phyloP scores from a whole-genome alignment of 2,329 filamentous ascomycete species.

The Zymoseptoria ardabiliae region DNA sequence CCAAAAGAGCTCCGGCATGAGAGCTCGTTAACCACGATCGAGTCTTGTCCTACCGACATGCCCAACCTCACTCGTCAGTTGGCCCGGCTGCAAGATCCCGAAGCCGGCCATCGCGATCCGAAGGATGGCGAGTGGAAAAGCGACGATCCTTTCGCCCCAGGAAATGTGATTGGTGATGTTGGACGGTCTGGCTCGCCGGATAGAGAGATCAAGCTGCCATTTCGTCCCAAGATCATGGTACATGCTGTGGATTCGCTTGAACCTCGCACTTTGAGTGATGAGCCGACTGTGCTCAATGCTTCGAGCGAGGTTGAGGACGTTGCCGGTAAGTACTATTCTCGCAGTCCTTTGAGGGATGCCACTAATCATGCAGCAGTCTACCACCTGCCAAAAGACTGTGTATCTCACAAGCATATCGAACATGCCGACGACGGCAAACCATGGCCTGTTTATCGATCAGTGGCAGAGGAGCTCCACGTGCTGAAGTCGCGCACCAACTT shows the following conservation, averaged over 20 bases:
- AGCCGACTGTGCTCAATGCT: background rate
- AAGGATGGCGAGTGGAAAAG: slow-evolving; percentile 10
- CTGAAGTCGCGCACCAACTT: background rate
- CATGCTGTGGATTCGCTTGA: slow-evolving; percentile 4
- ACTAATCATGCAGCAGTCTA: background rate
- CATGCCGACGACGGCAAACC: background rate
- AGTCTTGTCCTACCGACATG: slow-evolving; percentile 11
- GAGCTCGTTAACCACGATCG: slow-evolving; percentile 3
- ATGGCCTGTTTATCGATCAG: background rate
- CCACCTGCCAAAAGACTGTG: background rate
- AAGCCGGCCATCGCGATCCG: slow-evolving; percentile 8
- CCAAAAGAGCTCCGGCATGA: background rate
- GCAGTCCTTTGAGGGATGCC: background rate
- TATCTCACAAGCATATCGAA: background rate
- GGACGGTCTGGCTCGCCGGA: slow-evolving; percentile 1
- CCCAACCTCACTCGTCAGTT: slow-evolving; percentile 12
- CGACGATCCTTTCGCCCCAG: slow-evolving; percentile 18
- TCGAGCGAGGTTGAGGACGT: background rate
- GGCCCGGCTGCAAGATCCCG: slow-evolving; percentile 4
- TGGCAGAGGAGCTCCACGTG: background rate
- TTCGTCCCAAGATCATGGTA: slow-evolving; percentile 12
- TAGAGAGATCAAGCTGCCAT: slow-evolving; percentile 7
- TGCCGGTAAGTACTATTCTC: background rate
- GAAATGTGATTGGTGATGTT: slow-evolving; percentile 6
- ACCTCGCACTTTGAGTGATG: slow-evolving; percentile 4